A percentile compares a stretch with the other conserved stretches of the same genome.
Conservation (phyloP, 2,329 filamentous ascomycete genomes). For the Gnomoniopsis smithogilvyi region DNA sequence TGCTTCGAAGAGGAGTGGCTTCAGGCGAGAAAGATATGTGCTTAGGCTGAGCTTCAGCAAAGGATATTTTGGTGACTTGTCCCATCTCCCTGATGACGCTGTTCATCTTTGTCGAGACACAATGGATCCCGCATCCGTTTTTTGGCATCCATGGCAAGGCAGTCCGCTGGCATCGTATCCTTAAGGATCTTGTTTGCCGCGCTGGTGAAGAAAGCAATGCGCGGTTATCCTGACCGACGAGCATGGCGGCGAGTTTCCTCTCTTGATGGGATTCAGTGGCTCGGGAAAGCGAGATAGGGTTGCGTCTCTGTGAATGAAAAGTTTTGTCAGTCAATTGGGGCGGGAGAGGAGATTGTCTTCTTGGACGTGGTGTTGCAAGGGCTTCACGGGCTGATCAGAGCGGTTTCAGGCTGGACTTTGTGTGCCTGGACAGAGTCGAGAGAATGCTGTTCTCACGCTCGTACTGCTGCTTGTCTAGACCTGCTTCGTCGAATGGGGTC, state of each 20-base stretch:
- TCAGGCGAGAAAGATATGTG: too few relatives aligned
- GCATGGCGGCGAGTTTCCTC: not conserved
- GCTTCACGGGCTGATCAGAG: not conserved
- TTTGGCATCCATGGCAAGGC: not conserved
- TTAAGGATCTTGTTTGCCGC: not conserved
- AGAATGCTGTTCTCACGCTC: not conserved
- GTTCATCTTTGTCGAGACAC: not conserved
- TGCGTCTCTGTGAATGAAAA: not conserved
- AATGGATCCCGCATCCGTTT: not conserved
- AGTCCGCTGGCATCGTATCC: not conserved
- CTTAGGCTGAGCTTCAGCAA: constrained; percentile 1
- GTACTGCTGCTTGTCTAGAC: not conserved
- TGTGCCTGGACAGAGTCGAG: not conserved
- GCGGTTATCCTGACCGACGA: not conserved
- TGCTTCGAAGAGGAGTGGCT: too few relatives aligned
- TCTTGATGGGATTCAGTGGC: not conserved
- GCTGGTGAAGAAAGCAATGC: not conserved
- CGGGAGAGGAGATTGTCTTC: too few relatives aligned
- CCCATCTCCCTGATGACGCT: not conserved
- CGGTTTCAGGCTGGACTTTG: not conserved
- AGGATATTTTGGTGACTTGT: not conserved
- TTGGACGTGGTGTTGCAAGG: too few relatives aligned
- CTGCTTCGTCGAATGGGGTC: too few relatives aligned
- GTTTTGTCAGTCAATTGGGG: not conserved
- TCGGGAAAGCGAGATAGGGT: not conserved